Percentiles rank a stretch among this genome's conserved stretches.
Conservation (phyloP, 2,329 filamentous ascomycete species). For the Paecilomyces fulvus region DNA sequence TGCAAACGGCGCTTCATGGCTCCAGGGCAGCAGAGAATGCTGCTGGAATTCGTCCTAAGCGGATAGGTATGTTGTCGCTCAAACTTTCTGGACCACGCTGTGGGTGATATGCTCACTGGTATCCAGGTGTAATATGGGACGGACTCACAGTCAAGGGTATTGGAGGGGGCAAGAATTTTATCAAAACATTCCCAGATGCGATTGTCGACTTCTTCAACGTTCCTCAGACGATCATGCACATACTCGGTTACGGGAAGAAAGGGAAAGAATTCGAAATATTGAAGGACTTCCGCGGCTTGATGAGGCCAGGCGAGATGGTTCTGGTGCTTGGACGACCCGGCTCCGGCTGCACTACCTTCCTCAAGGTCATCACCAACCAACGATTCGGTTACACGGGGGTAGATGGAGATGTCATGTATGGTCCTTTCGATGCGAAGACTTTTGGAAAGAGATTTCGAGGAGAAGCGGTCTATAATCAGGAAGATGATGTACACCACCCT, state of each 20-base stretch:
- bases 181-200: conserved; percentile 35
- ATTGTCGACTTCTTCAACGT: conserved; percentile 48
- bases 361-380: conserved; percentile 71
- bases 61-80: conserved; percentile 44
- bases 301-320: conserved; percentile 31
- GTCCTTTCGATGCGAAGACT: conserved; percentile 44
- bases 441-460: conserved; percentile 41
- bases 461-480: conserved; percentile 64
- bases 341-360: conserved; percentile 63
- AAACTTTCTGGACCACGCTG: neutral
- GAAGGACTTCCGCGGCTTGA: conserved; percentile 24
- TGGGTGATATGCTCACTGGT: conserved; percentile 28
- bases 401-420: conserved; percentile 47
- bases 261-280: conserved; percentile 2
- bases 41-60: conserved; percentile 72
- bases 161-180: conserved; percentile 55
- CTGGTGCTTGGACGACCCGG: conserved; percentile 34
- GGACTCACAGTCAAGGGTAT: conserved; percentile 62
- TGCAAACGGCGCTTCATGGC: conserved; percentile 66
- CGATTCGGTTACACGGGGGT: conserved; percentile 53
- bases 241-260: conserved; percentile 29
- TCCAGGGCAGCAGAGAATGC: conserved; percentile 62
- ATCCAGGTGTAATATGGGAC: conserved; percentile 62
- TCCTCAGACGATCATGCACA: conserved; percentile 38
- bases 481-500: conserved; percentile 69